A percentile compares a stretch with the other conserved stretches of the same genome.
Evolutionary conservation across 2,329 filamentous ascomycete species (phyloP).

Genomic region (Colletotrichum horii): DNA sequence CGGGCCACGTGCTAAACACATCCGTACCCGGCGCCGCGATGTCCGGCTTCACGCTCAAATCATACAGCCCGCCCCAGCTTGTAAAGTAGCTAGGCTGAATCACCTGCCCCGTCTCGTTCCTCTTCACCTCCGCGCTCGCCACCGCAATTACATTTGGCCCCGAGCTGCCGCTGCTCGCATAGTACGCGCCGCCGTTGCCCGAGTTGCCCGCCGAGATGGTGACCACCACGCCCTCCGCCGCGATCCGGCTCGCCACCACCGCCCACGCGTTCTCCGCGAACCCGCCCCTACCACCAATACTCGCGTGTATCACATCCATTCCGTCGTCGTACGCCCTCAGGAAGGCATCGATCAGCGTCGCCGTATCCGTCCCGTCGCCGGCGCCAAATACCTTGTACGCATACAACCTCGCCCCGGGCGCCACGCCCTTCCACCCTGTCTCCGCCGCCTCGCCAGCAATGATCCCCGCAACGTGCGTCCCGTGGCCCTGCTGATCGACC

Average conservation of each 20-base stretch:
- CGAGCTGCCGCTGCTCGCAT: slow-evolving; percentile 40
- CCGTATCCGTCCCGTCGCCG: slow-evolving; percentile 11
- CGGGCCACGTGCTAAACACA: slow-evolving; percentile 41
- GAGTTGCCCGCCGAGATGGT: slow-evolving; percentile 47
- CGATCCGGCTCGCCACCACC: slow-evolving; percentile 43
- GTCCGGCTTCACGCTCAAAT: slow-evolving; percentile 45
- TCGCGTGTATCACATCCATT: slow-evolving; percentile 31
- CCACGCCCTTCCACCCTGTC: slow-evolving; percentile 26
- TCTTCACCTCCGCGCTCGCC: slow-evolving; percentile 38
- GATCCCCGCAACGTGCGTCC: slow-evolving; percentile 37
- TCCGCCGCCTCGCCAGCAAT: slow-evolving; percentile 28
- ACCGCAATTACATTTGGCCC: slow-evolving; percentile 42
- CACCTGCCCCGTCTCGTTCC: background rate
- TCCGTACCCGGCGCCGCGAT: slow-evolving; percentile 47
- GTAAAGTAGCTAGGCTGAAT: slow-evolving; percentile 39
- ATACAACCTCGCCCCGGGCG: slow-evolving; percentile 26
- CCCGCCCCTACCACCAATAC: slow-evolving; percentile 26
- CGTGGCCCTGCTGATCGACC: slow-evolving; percentile 29
- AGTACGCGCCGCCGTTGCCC: slow-evolving; percentile 43
- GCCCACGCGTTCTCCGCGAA: slow-evolving; percentile 40
- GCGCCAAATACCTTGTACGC: slow-evolving; percentile 30
- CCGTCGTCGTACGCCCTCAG: slow-evolving; percentile 33
- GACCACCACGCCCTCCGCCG: slow-evolving; percentile 46
- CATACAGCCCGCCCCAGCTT: slow-evolving; percentile 37
- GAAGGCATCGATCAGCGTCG: slow-evolving; percentile 24